Conservation (phyloP, 192 early-diverging fungal species). For the Coemansia sp. region DNA sequence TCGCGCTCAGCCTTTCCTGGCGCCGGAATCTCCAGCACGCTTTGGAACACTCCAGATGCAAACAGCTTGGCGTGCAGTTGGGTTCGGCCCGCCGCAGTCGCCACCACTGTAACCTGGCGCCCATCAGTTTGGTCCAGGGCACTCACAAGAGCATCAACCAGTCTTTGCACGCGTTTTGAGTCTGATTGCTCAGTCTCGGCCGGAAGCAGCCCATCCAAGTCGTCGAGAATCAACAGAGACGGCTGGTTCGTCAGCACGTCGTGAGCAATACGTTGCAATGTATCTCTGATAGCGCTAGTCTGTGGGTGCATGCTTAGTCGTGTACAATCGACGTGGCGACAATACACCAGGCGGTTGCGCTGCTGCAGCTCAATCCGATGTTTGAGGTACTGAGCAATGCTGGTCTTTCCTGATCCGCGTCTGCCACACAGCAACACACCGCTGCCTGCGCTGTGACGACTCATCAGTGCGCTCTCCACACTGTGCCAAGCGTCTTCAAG, state of each 20-base stretch:
- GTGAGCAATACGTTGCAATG: slow-evolving; percentile 13
- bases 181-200: slow-evolving; percentile 42
- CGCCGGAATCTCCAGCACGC: slow-evolving; percentile 29
- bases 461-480: slow-evolving; percentile 30
- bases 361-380: slow-evolving; percentile 6
- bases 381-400: slow-evolving; percentile 57
- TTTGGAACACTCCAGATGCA: slow-evolving; percentile 18
- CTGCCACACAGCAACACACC: slow-evolving; percentile 71
- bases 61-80: slow-evolving; percentile 36
- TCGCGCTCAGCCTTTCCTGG: slow-evolving; percentile 38
- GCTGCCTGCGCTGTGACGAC: slow-evolving; percentile 1
- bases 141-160: slow-evolving; percentile 21
- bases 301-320: slow-evolving; percentile 24
- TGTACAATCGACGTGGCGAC: slow-evolving; percentile 32
- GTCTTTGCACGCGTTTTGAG: slow-evolving; percentile 11
- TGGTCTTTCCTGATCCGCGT: slow-evolving; percentile 76
- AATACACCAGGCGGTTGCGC: slow-evolving; percentile 22
- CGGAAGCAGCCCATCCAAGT: slow-evolving; percentile 45
- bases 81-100: slow-evolving; percentile 29
- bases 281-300: slow-evolving; percentile 11
- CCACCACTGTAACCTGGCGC: slow-evolving; percentile 29
- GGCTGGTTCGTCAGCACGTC: slow-evolving; percentile 20
- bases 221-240: slow-evolving; percentile 48
- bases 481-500: slow-evolving; percentile 29
- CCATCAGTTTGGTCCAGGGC: slow-evolving; percentile 5